Evolutionary conservation across 129 eudicot genomes (phyloP).

Genomic region (Apium graveolens): DNA sequence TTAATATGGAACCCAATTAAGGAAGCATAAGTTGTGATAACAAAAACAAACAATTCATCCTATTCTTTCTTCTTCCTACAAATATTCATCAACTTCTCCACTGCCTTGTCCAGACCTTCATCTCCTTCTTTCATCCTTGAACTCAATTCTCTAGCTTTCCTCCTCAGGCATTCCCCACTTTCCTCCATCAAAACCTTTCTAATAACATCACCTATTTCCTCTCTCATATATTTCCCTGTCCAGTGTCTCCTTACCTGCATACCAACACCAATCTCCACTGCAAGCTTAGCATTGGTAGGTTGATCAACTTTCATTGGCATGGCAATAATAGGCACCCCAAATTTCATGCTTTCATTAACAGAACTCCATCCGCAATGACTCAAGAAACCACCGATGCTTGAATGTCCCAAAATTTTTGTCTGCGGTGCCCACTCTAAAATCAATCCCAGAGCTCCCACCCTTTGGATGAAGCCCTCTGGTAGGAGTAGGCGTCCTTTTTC

Average conservation of each 20-base stretch:
- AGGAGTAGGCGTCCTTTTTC: not conserved
- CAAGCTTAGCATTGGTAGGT: not conserved
- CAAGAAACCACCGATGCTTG: not conserved
- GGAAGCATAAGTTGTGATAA: too few relatives aligned
- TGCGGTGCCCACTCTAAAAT: not conserved
- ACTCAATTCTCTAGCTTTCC: not conserved
- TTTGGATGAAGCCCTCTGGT: not conserved
- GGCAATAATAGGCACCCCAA: not conserved
- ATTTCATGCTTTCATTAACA: not conserved
- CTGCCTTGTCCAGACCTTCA: not conserved
- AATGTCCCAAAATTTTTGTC: not conserved
- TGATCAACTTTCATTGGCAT: not conserved
- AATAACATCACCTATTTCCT: not conserved
- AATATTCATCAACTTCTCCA: not conserved
- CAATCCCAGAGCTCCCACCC: not conserved
- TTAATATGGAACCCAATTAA: too few relatives aligned
- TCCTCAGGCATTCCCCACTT: not conserved
- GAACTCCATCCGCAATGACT: slow-evolving; percentile 3
- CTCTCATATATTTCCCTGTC: not conserved
- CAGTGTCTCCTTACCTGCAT: not conserved
- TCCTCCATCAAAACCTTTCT: not conserved
- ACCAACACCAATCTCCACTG: not conserved
- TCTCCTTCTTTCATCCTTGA: not conserved
- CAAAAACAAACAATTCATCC: too few relatives aligned
- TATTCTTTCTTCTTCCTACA: not conserved